phyloP scores from a whole-genome alignment of 805 yeast genomes.

The Starmerella stigmatis region DNA sequence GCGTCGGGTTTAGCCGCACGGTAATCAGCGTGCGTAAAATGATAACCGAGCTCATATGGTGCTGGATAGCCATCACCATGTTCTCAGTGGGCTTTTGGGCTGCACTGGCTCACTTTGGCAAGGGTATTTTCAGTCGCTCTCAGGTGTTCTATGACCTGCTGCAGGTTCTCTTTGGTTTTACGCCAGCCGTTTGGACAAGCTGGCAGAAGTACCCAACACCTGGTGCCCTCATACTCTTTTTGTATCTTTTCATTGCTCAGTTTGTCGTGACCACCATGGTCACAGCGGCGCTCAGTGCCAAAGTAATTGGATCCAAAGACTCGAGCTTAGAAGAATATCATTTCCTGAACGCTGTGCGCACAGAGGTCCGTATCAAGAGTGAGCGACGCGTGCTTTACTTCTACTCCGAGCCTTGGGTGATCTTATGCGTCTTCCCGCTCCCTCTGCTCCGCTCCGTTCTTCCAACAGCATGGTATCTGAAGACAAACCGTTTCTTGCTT shows the following conservation, averaged over 20 bases:
- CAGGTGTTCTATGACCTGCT: constrained; percentile 44
- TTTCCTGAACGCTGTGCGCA: constrained; percentile 32
- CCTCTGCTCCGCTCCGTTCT: constrained; percentile 29
- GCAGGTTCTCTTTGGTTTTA: constrained; percentile 46
- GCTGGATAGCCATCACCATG: constrained; percentile 40
- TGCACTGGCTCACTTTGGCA: constrained; percentile 41
- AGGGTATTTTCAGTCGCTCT: constrained; percentile 34
- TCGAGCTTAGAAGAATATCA: constrained; percentile 35
- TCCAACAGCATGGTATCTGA: constrained; percentile 28
- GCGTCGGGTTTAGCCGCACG: constrained; percentile 43
- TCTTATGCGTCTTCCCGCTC: constrained; percentile 28
- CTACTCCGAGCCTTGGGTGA: constrained; percentile 32
- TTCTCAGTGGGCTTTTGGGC: constrained; percentile 47
- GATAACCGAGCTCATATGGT: constrained; percentile 42
- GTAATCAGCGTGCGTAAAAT: constrained; percentile 42
- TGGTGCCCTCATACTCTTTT: constrained; percentile 40
- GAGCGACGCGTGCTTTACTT: constrained; percentile 32
- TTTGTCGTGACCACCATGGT: constrained; percentile 46
- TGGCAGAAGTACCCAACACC: constrained; percentile 41
- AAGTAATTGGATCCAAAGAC: constrained; percentile 30
- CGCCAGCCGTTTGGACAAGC: constrained; percentile 50
- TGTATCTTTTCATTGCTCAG: constrained; percentile 45
- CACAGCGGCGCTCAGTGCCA: constrained; percentile 41
- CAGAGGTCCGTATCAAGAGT: constrained; percentile 32
- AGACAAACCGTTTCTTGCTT: constrained; percentile 30